phyloP scores from a whole-genome alignment of 2,329 filamentous ascomycete genomes.

The Orbilia blumenaviensis region DNA sequence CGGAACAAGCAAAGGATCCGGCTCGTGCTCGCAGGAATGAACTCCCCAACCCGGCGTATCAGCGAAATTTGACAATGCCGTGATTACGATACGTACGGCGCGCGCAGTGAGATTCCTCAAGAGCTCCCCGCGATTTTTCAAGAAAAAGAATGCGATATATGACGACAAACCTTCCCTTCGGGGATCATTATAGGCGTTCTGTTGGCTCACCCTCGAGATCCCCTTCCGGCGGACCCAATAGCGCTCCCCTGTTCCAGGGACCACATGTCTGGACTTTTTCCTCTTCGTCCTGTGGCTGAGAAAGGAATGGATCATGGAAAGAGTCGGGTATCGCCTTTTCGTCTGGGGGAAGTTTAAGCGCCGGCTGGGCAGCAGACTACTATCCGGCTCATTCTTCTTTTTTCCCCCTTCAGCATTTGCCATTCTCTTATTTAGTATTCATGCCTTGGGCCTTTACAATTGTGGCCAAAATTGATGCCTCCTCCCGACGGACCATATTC shows the following conservation, averaged over 20 bases:
- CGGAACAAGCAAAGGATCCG: slow-evolving; percentile 47
- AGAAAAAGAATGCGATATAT: slow-evolving; percentile 18
- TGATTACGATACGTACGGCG: slow-evolving; percentile 29
- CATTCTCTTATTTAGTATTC: neutral
- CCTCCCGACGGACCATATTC: neutral
- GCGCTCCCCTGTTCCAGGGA: slow-evolving; percentile 24
- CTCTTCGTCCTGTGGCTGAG: slow-evolving; percentile 29
- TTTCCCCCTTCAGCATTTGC: neutral
- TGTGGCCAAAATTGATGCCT: neutral
- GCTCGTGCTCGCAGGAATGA: neutral
- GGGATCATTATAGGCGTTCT: slow-evolving; percentile 45
- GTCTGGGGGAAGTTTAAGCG: slow-evolving; percentile 3
- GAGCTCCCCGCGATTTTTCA: slow-evolving; percentile 28
- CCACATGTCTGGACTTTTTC: slow-evolving; percentile 16
- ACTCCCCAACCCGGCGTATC: slow-evolving; percentile 20
- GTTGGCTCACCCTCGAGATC: slow-evolving; percentile 11
- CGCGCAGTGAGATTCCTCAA: slow-evolving; percentile 35
- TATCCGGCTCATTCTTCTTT: neutral
- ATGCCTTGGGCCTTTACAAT: neutral
- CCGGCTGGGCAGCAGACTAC: slow-evolving; percentile 14
- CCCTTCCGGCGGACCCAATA: slow-evolving; percentile 9
- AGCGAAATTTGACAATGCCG: slow-evolving; percentile 30
- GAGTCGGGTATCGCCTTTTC: slow-evolving; percentile 26
- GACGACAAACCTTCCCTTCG: slow-evolving; percentile 50
- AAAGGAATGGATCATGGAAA: neutral